Percentiles rank a stretch among this genome's conserved stretches.
Conservation (phyloP, 805 yeast species). For the Metschnikowia noctiluminum region DNA sequence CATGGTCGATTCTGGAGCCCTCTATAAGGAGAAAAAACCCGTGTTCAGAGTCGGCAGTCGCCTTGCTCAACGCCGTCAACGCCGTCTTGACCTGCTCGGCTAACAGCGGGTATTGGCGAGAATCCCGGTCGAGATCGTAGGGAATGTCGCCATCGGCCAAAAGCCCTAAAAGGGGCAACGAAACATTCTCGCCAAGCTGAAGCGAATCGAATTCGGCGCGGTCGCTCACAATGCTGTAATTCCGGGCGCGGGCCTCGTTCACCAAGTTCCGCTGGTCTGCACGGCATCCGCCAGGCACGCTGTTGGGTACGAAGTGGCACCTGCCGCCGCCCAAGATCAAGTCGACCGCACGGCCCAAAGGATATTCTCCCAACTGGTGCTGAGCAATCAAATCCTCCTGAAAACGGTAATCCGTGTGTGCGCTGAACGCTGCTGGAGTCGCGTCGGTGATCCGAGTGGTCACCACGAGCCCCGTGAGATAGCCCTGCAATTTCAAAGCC, state of each 20-base stretch:
- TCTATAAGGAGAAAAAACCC: constrained; percentile 87
- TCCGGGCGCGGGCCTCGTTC: constrained; percentile 52
- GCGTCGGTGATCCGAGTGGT: constrained; percentile 93
- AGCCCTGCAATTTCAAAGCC: constrained; percentile 79
- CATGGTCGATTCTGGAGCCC: constrained; percentile 93
- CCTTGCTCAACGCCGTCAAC: constrained; percentile 59
- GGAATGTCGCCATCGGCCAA: constrained; percentile 79
- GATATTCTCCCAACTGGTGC: constrained; percentile 80
- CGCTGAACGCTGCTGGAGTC: constrained; percentile 85
- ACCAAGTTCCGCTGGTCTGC: constrained; percentile 67
- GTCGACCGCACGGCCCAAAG: constrained; percentile 77
- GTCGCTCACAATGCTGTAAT: constrained; percentile 60
- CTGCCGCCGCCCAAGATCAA: constrained; percentile 90
- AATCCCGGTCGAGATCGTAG: constrained; percentile 74
- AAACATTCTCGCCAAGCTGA: constrained; percentile 56
- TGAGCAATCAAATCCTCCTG: constrained; percentile 85
- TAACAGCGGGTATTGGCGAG: constrained; percentile 63
- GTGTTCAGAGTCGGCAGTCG: constrained; percentile 66
- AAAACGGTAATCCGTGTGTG: constrained; percentile 72
- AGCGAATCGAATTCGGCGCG: constrained; percentile 55
- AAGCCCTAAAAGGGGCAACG: constrained; percentile 73
- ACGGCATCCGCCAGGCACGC: constrained; percentile 60
- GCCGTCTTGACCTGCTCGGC: constrained; percentile 79
- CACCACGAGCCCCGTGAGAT: constrained; percentile 83
- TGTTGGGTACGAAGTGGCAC: constrained; percentile 67